Evolutionary conservation across 2,329 filamentous ascomycete genomes (phyloP).

Genomic region (Lasiodiplodia citricola): DNA sequence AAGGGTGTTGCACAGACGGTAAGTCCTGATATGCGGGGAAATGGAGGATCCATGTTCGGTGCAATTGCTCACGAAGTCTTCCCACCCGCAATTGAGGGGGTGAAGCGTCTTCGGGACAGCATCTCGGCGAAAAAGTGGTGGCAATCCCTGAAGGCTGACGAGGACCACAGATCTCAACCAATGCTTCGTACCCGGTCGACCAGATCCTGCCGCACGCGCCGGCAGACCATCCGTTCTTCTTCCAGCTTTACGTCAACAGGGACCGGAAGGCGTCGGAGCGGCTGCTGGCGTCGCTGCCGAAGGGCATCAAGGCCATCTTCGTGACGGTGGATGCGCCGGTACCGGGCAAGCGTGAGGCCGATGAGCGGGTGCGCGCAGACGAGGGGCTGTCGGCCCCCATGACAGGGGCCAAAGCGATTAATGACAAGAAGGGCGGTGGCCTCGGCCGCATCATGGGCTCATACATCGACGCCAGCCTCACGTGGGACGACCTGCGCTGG

Average conservation of each 20-base stretch:
- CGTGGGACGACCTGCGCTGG: conserved; percentile 52
- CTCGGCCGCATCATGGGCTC: conserved; percentile 63
- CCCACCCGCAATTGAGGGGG: neutral
- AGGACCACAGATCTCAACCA: conserved; percentile 37
- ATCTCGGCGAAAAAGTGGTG: neutral
- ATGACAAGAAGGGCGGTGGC: conserved; percentile 62
- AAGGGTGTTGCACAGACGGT: conserved; percentile 40
- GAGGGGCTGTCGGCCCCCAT: conserved; percentile 55
- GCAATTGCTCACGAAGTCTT: neutral
- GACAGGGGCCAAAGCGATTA: conserved; percentile 54
- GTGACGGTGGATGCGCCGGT: conserved; percentile 65
- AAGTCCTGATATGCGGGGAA: neutral
- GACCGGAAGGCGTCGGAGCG: conserved; percentile 57
- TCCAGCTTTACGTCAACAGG: conserved; percentile 68
- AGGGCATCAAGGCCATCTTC: conserved; percentile 60
- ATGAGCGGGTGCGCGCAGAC: conserved; percentile 53
- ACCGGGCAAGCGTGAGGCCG: conserved; percentile 60
- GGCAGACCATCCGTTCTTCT: conserved; percentile 52
- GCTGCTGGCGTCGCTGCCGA: conserved; percentile 53
- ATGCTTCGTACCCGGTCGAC: conserved; percentile 34
- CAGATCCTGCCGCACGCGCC: conserved; percentile 32
- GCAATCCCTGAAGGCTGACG: neutral
- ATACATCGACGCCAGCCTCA: conserved; percentile 63
- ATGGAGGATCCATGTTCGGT: neutral
- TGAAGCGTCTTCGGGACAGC: neutral